Conservation (phyloP, 345 rosid species). For the Tarenaya hassleriana region DNA sequence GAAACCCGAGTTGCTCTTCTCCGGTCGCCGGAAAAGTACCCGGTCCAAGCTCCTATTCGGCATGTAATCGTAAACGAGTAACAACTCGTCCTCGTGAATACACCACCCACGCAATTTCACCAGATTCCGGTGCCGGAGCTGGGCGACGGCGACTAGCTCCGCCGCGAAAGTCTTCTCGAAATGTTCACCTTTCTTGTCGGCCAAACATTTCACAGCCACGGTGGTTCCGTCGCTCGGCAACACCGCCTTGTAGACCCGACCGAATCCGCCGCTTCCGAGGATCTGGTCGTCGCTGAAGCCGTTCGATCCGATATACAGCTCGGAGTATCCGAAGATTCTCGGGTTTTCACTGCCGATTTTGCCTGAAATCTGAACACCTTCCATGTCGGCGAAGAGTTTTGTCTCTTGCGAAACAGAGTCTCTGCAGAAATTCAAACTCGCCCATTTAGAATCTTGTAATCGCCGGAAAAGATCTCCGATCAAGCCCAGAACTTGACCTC, state of each 20-base stretch:
- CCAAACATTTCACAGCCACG: conserved; percentile 87
- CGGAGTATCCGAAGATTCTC: conserved; percentile 81
- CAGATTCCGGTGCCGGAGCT: conserved; percentile 88
- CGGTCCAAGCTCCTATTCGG: conserved; percentile 90
- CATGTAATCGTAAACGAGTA: conserved; percentile 93
- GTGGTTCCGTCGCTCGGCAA: conserved; percentile 82
- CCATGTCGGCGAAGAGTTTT: conserved; percentile 54
- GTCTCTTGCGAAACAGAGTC: conserved; percentile 16
- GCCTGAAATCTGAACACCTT: conserved; percentile 69
- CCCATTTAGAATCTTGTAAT: conserved; percentile 40
- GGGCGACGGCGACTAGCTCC: conserved; percentile 86
- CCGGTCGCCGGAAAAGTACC: conserved; percentile 60
- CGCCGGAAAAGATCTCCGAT: conserved; percentile 37
- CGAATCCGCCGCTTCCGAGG: conserved; percentile 95
- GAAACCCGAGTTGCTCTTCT: conserved; percentile 25
- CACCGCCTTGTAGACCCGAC: conserved; percentile 67
- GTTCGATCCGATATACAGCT: conserved; percentile 85
- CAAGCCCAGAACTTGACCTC: conserved; percentile 36
- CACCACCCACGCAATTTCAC: conserved; percentile 93
- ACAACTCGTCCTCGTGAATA: conserved; percentile 68
- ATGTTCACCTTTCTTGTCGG: conserved; percentile 77
- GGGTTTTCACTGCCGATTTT: conserved; percentile 81
- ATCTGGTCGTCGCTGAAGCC: conserved; percentile 63
- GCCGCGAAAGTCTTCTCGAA: conserved; percentile 95
- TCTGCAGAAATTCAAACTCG: conserved; percentile 27